Evolutionary conservation across 768 basidiomycete genomes (phyloP), one percentile per base, ranked within the genome.

Genomic region (Boletus tomentosulus): DNA sequence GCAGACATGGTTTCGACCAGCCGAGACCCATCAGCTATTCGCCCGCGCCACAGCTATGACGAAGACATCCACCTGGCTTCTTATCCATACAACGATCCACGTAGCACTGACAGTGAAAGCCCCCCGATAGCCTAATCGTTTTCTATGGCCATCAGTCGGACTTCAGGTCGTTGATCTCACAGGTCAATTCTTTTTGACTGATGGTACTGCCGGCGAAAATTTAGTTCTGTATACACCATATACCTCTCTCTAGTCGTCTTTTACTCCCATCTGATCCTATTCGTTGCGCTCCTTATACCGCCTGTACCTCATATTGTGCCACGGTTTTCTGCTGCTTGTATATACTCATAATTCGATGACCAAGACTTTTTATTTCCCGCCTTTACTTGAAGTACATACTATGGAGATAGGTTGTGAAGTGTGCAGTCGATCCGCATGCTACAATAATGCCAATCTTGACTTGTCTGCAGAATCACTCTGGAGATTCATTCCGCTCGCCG

Each of bases 61-160:
- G 76, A 77, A 61, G 69, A 71, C 39, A 69, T 76, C 46, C 68
- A 66, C 42, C 66, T 77, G 57, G 69, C 76, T 45, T 69, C 74
- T 30, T 77, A 77, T 46, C 59, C 61, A 10, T 68, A 64, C 28
- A 42, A 16, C 24, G 49, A 65, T 10, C 6, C 31, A 12, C 54
- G 35, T 35, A 57, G 31, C 8, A 25, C 50, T 4, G 51, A 55
- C 11, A 65, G 55, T 38, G 22, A 22, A 38, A 53, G 28, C 35
- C 56, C 54, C 8, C 19, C 41, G 25, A 24, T 64, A 55, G 55
- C 30, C 27, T 37, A 16, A 6, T 39, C 28, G 6, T 9, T 6
- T 11, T 45, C 19, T 19, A 19, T 19, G 19, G 19, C 19, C 19
- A 19, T 19, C 19, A 19, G 19, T 19, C 6, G 24, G 43, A 24